A percentile compares a stretch with the other conserved stretches of the same genome.
Conservation (phyloP, 78 protist species). For the Dictyostelium intermedium region DNA sequence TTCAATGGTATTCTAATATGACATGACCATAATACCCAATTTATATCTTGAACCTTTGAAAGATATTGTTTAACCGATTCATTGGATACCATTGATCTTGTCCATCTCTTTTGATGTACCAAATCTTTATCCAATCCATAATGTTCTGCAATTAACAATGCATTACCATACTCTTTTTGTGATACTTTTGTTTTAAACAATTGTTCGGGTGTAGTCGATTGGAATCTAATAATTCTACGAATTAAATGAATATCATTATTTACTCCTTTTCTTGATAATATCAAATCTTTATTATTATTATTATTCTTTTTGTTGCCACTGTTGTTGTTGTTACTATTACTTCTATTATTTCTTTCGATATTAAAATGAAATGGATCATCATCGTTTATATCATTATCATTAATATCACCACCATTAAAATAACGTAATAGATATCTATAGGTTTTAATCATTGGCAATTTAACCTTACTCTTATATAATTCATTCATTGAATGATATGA, state of each 20-base stretch:
- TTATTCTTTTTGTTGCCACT: not conserved
- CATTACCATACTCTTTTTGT: slow-evolving; percentile 70
- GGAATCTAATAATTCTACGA: slow-evolving; percentile 49
- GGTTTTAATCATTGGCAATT: not conserved
- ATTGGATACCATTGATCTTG: not conserved
- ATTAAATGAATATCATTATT: slow-evolving; percentile 1
- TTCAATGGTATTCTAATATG: slow-evolving; percentile 50
- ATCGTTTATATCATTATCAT: slow-evolving; percentile 49
- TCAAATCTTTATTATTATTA: not conserved
- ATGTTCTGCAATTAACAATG: slow-evolving; percentile 68
- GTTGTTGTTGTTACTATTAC: not conserved
- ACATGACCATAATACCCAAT: slow-evolving; percentile 70
- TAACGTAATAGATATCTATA: slow-evolving; percentile 27
- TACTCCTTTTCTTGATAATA: not conserved
- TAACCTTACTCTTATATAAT: not conserved
- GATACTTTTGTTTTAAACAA: slow-evolving; percentile 50
- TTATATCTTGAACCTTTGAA: slow-evolving; percentile 47
- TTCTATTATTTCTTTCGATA: slow-evolving; percentile 6
- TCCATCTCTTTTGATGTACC: slow-evolving; percentile 72
- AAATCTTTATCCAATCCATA: slow-evolving; percentile 75
- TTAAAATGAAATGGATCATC: slow-evolving; percentile 52
- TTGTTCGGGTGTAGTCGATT: slow-evolving; percentile 77
- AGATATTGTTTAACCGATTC: slow-evolving; percentile 33
- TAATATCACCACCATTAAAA: slow-evolving; percentile 58
- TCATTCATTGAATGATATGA: not conserved